Conservation (phyloP, 352 stramenopile species). For the Phytophthora tubulina region DNA sequence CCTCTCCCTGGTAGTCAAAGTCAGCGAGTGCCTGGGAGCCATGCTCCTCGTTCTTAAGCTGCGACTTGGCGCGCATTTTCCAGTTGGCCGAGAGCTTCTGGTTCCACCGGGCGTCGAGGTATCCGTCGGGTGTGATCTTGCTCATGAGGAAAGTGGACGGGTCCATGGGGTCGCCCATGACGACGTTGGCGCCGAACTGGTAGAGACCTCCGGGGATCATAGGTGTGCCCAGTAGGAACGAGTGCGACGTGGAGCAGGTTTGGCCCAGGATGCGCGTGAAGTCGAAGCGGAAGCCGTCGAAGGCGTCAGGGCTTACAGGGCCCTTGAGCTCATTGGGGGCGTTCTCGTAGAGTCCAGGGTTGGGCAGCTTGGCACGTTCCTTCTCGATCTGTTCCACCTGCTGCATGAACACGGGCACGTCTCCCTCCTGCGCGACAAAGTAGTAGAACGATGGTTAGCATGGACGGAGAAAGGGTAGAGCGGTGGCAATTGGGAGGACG, state of each 20-base stretch:
- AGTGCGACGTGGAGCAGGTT: conserved; percentile 86
- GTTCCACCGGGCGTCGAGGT: conserved; percentile 88
- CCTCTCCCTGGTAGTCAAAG: conserved; percentile 84
- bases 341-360: conserved; percentile 89
- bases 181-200: conserved; percentile 88
- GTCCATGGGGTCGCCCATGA: conserved; percentile 81
- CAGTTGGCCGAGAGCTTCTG: conserved; percentile 73
- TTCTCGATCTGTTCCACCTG: conserved; percentile 87
- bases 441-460: conserved; percentile 17
- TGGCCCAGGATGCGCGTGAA: conserved; percentile 86
- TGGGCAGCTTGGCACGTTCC: conserved; percentile 71
- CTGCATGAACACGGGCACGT: conserved; percentile 84
- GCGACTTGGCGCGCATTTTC: conserved; percentile 89
- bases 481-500: conserved; percentile 20
- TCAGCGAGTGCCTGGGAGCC: conserved; percentile 84
- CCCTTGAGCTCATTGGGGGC: conserved; percentile 86
- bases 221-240: conserved; percentile 81
- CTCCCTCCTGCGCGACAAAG: conserved; percentile 31
- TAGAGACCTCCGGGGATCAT: conserved; percentile 89
- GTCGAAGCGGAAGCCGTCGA: conserved; percentile 90
- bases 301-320: conserved; percentile 81
- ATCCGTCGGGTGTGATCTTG: conserved; percentile 88
- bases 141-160: conserved; percentile 88
- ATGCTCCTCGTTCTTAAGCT: conserved; percentile 86
- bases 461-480: background rate